Base-by-base conservation (phyloP, 768 basidiomycete species). In the Lactarius pseudohatsudake region DNA sequence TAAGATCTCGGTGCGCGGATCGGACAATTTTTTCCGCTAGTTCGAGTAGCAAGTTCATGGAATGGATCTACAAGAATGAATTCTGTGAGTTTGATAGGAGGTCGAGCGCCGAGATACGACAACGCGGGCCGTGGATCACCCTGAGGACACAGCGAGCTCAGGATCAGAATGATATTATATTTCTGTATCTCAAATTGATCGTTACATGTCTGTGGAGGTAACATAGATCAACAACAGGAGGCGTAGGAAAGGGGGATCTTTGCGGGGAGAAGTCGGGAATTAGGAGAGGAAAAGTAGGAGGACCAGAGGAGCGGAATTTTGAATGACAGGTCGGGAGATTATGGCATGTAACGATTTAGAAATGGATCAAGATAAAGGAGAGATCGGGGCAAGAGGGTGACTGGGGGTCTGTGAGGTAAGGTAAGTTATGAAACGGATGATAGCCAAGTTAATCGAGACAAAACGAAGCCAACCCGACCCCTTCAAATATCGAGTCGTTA, bases 331-430 rank as follows among this genome's bases (percentile, higher is more conserved):
- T 15, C 13, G 38, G 36, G 40, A 1, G 26, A 3, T 30, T 30
- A 57, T 30, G 55, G 55, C 28, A n/a, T 30, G 32, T 28, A 34
- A 56, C 16, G 55, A 15, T 56, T 20, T 28, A 34, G 55, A 57
- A 57, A 57, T 18, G 55, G 55, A 57, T 57, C 30, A 30, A 7
- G 55, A 57, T 47, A 30, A n/a, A n/a, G n/a, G n/a, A n/a, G 16
- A 56, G 55, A 56, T 56, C 55, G 55, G 55, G 55, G 11, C 0
- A 34, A n/a, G 1, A 32, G 30, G 34, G 55, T 57, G 41, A 16
- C 61, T 32, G 61, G 61, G 61, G 60, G 34, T 7, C 40, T 16
- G 32, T n/a, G 41, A 2, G 28, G 26, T 50, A 32, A 40, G 10
- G 61, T 16, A 32, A 40, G 10, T 47, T 16, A 62, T 62, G 61